These are phyloP conservation scores for Graphilbum sp. DNA, from an alignment of 2,329 filamentous ascomycete species.

Conservation along the genomic window DNA sequence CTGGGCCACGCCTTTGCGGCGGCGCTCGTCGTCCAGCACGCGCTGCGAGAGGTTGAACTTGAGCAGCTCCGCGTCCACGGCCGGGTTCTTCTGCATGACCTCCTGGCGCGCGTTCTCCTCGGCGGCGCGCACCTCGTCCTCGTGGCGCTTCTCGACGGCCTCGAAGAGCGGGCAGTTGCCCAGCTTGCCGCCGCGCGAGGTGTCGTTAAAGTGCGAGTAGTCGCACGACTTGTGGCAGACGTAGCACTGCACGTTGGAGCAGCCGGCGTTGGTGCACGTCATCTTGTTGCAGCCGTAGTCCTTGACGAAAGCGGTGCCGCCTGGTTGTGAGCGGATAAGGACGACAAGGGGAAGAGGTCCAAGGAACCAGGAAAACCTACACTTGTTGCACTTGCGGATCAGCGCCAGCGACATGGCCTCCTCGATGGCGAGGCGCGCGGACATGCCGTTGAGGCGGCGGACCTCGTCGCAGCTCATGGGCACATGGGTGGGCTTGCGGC, in stretches of 20 bases:
- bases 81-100: conserved; percentile 41
- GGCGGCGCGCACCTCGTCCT: conserved; percentile 45
- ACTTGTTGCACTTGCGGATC: conserved; percentile 59
- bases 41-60: conserved; percentile 40
- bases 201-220: conserved; percentile 57
- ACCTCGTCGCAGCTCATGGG: conserved; percentile 56
- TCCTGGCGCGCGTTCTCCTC: conserved; percentile 39
- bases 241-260: conserved; percentile 44
- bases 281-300: conserved; percentile 73
- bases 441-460: conserved; percentile 39
- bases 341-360: conserved; percentile 4
- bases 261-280: conserved; percentile 42
- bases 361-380: conserved; percentile 16
- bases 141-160: conserved; percentile 39
- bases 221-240: conserved; percentile 51
- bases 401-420: conserved; percentile 72
- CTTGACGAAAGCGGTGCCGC: conserved; percentile 65
- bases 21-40: conserved; percentile 27
- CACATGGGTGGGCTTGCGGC: conserved; percentile 51
- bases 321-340: conserved; percentile 14
- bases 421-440: conserved; percentile 52
- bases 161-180: conserved; percentile 56
- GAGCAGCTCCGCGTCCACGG: conserved; percentile 38
- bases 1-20: conserved; percentile 8
- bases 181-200: conserved; percentile 23